A percentile compares a stretch with the other conserved stretches of the same genome.
phyloP scores from a whole-genome alignment of 129 eudicot species.

The Apium graveolens region DNA sequence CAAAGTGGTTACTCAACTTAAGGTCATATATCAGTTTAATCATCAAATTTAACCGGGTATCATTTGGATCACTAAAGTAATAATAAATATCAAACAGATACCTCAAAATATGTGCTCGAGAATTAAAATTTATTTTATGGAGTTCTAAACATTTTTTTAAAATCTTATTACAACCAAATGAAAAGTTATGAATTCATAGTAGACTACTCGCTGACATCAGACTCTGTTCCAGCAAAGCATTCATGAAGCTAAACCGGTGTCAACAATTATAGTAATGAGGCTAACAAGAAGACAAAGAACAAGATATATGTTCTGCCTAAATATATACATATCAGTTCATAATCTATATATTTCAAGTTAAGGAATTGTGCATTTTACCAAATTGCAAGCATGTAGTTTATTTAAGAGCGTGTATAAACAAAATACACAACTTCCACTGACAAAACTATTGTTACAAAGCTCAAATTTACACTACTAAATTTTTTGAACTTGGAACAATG shows the following conservation, averaged over 20 bases:
- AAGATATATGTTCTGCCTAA: background rate
- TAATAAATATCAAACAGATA: too few relatives aligned
- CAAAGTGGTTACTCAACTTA: too few relatives aligned
- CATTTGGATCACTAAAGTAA: too few relatives aligned
- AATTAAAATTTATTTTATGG: too few relatives aligned
- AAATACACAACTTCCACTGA: background rate
- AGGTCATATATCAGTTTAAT: too few relatives aligned
- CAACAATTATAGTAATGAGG: background rate
- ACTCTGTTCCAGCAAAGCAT: background rate
- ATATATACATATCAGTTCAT: background rate
- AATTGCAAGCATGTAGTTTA: background rate
- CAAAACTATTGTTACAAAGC: background rate
- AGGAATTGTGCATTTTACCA: background rate
- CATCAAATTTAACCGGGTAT: too few relatives aligned
- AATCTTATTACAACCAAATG: too few relatives aligned
- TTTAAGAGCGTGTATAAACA: background rate
- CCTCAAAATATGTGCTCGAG: too few relatives aligned
- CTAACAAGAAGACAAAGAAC: background rate
- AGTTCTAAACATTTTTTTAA: too few relatives aligned
- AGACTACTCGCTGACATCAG: background rate
- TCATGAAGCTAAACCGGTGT: background rate
- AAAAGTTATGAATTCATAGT: too few relatives aligned
- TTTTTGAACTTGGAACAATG: background rate
- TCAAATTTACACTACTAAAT: background rate
- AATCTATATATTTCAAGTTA: background rate